A percentile compares a stretch with the other conserved stretches of the same genome.
Conservation (phyloP, 306 rosid genomes). For the Casuarina cunninghamiana region DNA sequence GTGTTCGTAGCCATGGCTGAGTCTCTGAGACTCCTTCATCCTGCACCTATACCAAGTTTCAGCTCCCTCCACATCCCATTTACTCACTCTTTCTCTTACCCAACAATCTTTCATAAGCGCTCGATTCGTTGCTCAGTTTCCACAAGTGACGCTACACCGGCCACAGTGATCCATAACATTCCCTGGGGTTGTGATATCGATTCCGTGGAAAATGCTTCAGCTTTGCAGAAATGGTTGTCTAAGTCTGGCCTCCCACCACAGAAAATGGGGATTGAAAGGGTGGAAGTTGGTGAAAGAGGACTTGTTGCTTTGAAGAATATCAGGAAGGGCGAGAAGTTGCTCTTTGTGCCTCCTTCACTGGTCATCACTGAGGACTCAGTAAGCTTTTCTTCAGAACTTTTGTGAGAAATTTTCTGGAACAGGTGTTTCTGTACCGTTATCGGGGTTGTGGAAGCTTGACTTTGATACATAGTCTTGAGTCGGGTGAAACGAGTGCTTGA, state of each 20-base stretch:
- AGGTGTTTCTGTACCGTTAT: not conserved
- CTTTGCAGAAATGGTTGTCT: conserved; percentile 74
- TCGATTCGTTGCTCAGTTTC: conserved; percentile 57
- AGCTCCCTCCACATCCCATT: conserved; percentile 28
- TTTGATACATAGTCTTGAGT: not conserved
- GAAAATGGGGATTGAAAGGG: conserved; percentile 83
- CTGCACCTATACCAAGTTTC: conserved; percentile 42
- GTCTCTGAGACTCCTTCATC: conserved; percentile 48
- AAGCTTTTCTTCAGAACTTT: conserved; percentile 18
- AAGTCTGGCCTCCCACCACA: conserved; percentile 80
- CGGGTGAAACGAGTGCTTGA: not conserved
- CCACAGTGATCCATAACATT: conserved; percentile 29
- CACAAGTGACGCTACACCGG: conserved; percentile 34
- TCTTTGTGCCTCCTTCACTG: conserved; percentile 84
- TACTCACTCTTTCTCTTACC: conserved; percentile 21
- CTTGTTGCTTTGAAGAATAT: conserved; percentile 86
- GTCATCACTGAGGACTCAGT: conserved; percentile 77
- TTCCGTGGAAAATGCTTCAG: conserved; percentile 74
- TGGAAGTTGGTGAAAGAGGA: conserved; percentile 89
- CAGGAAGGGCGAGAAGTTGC: conserved; percentile 88
- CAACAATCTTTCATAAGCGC: conserved; percentile 30
- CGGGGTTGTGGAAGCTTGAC: not conserved
- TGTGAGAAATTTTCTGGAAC: conserved; percentile 3
- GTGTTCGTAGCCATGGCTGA: conserved; percentile 58
- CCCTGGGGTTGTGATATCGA: conserved; percentile 95